These are phyloP conservation scores for Globisporangium splendens DNA, from an alignment of 352 stramenopile genomes.

Conservation along the genomic window DNA sequence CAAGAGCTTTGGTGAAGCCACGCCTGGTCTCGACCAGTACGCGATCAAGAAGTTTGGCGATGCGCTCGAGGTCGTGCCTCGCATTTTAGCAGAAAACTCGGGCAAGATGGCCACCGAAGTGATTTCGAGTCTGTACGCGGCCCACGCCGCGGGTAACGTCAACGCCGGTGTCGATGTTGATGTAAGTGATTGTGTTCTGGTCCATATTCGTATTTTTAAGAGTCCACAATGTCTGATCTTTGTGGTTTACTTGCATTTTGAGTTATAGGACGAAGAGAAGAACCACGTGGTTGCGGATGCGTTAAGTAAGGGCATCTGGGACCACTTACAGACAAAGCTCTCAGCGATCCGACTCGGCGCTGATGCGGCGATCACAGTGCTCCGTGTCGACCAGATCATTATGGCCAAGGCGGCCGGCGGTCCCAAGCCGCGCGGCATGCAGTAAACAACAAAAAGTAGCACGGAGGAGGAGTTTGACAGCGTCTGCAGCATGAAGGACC, in stretches of 20 bases:
- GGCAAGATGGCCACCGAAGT: constrained; percentile 94
- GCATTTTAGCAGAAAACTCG: constrained; percentile 97
- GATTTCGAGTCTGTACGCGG: constrained; percentile 93
- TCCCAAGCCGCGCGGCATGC: constrained; percentile 85
- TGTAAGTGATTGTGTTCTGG: constrained; percentile 27
- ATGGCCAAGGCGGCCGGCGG: constrained; percentile 96
- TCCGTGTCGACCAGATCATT: constrained; percentile 99
- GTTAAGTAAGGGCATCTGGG: constrained; percentile 79
- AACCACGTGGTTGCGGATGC: constrained; percentile 80
- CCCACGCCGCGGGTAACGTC: constrained; percentile 91
- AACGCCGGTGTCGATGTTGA: constrained; percentile 94
- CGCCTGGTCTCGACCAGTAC: constrained; percentile 98
- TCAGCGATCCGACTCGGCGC: constrained; percentile 96
- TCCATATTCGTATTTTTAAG: not conserved
- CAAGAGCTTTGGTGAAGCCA: constrained; percentile 93
- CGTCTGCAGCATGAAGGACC: not conserved
- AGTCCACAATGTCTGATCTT: not conserved
- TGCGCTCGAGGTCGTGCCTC: constrained; percentile 96
- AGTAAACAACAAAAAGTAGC: constrained; percentile 15
- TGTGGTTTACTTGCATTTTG: not conserved
- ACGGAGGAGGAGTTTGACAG: not conserved
- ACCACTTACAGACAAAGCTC: constrained; percentile 96
- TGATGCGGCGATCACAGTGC: constrained; percentile 97
- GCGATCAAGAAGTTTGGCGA: constrained; percentile 99
- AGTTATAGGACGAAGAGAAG: constrained; percentile 56